phyloP scores from a whole-genome alignment of 1,284 basidiomycete species.

The Apiotrichum montevideense region DNA sequence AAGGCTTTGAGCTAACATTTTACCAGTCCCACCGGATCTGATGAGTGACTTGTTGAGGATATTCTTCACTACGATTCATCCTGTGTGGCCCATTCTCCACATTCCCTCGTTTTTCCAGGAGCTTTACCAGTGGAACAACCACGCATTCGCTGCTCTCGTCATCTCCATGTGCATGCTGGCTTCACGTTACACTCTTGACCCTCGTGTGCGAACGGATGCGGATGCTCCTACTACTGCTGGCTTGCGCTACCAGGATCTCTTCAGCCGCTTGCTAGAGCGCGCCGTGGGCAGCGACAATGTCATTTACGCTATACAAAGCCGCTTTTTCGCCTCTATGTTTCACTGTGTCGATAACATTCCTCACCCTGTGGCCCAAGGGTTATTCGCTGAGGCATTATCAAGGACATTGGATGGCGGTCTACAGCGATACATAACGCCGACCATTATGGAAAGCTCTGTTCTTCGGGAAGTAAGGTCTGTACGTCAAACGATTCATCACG shows the following conservation, averaged over 20 bases:
- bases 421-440: constrained; percentile 6
- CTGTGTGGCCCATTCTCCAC: constrained; percentile 19
- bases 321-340: constrained; percentile 17
- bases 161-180: constrained; percentile 17
- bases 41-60: constrained; percentile 10
- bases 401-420: constrained; percentile 11
- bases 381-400: constrained; percentile 11
- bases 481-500: background rate
- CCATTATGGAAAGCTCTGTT: background rate
- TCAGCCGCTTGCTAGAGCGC: constrained; percentile 14
- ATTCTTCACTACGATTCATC: constrained; percentile 17
- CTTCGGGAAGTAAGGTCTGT: constrained; percentile 11
- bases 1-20: no score
- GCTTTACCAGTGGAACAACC: constrained; percentile 7
- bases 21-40: constrained; percentile 6
- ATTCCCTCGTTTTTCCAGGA: constrained; percentile 13
- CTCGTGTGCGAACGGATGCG: constrained; percentile 3
- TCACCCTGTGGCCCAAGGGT: constrained; percentile 15
- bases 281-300: constrained; percentile 15
- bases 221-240: constrained; percentile 15
- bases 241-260: constrained; percentile 10
- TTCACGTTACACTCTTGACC: constrained; percentile 8
- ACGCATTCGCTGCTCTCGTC: constrained; percentile 11
- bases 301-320: constrained; percentile 15
- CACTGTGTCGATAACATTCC: constrained; percentile 20